Conservation (phyloP, 225 moss, liverwort and hornwort species). For the Marchantia paleacea region DNA sequence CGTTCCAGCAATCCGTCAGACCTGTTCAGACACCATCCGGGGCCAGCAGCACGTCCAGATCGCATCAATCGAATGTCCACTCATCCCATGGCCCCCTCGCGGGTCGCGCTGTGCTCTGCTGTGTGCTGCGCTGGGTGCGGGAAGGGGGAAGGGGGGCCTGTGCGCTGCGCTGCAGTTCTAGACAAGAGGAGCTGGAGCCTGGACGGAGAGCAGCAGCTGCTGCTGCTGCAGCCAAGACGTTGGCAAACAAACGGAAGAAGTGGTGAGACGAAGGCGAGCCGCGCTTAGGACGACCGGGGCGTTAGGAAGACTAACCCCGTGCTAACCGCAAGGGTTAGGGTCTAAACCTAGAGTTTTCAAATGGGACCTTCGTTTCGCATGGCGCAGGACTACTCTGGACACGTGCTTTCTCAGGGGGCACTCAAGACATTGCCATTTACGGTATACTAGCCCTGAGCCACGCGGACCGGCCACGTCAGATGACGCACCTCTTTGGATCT, state of each 20-base stretch:
- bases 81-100: neutral
- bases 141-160: neutral
- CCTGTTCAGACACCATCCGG: neutral
- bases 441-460: neutral
- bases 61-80: neutral
- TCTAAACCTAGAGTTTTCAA: neutral
- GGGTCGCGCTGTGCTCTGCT: neutral
- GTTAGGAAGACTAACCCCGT: neutral
- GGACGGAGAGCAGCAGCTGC: neutral
- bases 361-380: neutral
- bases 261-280: neutral
- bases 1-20: neutral
- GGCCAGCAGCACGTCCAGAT: neutral
- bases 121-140: no score
- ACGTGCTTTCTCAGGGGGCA: conserved; percentile 4
- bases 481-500: conserved; percentile 6
- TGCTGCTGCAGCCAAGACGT: no score
- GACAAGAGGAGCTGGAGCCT: neutral
- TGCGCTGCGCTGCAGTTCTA: no score
- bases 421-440: neutral
- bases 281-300: neutral
- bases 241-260: neutral
- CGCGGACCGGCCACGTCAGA: neutral
- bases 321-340: neutral
- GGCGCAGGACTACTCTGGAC: neutral